Base-by-base conservation (phyloP, 2,329 filamentous ascomycete species). In the Pyrenophora graminea region DNA sequence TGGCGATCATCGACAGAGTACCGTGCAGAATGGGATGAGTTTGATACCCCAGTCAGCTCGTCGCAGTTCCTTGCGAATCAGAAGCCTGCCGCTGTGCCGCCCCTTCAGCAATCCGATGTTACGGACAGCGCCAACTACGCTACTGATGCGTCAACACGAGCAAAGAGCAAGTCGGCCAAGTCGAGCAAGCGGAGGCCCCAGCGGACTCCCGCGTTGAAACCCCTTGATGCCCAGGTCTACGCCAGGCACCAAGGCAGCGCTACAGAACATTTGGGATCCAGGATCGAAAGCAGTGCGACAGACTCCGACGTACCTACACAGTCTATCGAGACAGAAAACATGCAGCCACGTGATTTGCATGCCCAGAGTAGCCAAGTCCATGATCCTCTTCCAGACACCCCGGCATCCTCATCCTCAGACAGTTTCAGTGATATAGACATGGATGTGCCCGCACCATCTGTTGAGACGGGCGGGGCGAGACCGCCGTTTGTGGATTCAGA, bases 1-100 rank as follows among this genome's bases (percentile, higher is more conserved):
- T 84, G 82, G 82, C 75, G 79, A 43, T 71, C 72, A 21, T 71
- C 68, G 42, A 70, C 74, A 1, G 62, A 79, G 2, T 82, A 79
- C 44, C 74, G 71, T 39, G 72, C 76, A 15, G 73, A 78, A 27
- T 84, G 82, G 82, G 81, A 84, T 59, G 61, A 61, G n/a, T 51
- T 58, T 33, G 41, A 42, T 0, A 55, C 37, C 3, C 61, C 62
- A 15, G 54, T 70, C 2, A 51, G 58, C 3, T 19, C 18, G 6
- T 42, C 53, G 3, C 57, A 30, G 3, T 67, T 72, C 37, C 9
- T 53, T 10, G 54, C 53, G 6, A 68, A 66, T 23, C 56, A 55
- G 21, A 68, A 59, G 39, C 18, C 46, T 37, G 19, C 18, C 4
- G 17, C 36, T 32, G 25, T 31, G 4, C 34, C 38, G 9, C 23